Percentiles rank a stretch among this genome's conserved stretches.
phyloP scores from a whole-genome alignment of 257 asterid genomes.

The Solanum paucissectum region DNA sequence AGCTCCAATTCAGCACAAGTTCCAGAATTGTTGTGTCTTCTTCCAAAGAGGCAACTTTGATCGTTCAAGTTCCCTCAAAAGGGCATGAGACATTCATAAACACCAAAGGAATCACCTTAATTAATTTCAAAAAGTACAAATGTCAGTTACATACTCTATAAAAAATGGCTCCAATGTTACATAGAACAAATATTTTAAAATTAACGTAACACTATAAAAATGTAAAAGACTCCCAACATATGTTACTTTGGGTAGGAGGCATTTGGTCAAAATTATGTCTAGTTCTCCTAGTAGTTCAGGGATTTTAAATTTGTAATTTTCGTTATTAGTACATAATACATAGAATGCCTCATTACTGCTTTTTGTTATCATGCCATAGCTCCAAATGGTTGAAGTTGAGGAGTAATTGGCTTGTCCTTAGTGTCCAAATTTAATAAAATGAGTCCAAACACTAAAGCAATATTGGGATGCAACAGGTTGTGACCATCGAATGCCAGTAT shows the following conservation, averaged over 20 bases:
- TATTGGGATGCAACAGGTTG: not conserved
- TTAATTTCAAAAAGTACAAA: not conserved
- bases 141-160: not conserved
- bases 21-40: not conserved
- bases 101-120: not conserved
- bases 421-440: not conserved
- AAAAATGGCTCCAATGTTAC: not conserved
- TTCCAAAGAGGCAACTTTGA: not conserved
- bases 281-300: not conserved
- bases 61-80: not conserved
- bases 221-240: not conserved
- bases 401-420: not conserved
- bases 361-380: not conserved
- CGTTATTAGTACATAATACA: not conserved
- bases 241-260: not conserved
- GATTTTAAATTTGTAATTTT: not conserved
- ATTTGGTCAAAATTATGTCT: not conserved
- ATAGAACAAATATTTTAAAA: not conserved
- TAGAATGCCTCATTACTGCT: not conserved
- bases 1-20: not conserved
- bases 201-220: not conserved
- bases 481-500: not conserved
- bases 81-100: not conserved
- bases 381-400: not conserved
- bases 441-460: not conserved